A percentile compares a stretch with the other conserved stretches of the same genome.
phyloP scores from a whole-genome alignment of 1,284 basidiomycete genomes.

The Trametes hirsuta region DNA sequence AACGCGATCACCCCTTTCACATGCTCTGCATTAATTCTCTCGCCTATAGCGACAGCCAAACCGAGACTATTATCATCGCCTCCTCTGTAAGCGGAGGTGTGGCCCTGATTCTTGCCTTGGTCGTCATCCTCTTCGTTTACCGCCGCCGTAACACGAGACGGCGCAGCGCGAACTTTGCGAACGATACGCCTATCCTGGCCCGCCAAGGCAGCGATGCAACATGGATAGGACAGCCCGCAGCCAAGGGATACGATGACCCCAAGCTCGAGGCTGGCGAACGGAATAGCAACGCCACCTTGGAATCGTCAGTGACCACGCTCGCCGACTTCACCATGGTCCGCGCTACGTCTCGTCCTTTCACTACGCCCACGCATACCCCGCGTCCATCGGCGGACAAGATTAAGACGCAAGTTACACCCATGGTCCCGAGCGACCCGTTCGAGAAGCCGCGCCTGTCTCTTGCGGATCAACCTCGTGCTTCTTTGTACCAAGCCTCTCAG shows the following conservation, averaged over 20 bases:
- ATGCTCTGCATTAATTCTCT: too few species aligned
- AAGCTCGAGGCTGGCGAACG: conserved; percentile 18
- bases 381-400: conserved; percentile 20
- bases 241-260: conserved; percentile 10
- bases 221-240: conserved; percentile 14
- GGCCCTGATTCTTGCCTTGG: conserved; percentile 13
- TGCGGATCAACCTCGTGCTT: conserved; percentile 1
- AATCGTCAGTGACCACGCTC: conserved; percentile 16
- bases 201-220: conserved; percentile 18
- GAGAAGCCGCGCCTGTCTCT: conserved; percentile 14
- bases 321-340: conserved; percentile 6
- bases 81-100: conserved; percentile 22
- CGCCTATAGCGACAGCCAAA: neutral
- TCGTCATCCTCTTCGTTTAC: conserved; percentile 20
- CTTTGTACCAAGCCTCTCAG: conserved; percentile 8
- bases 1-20: neutral
- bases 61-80: conserved; percentile 23
- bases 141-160: conserved; percentile 18
- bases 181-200: neutral
- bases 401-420: conserved; percentile 7
- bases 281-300: conserved; percentile 16
- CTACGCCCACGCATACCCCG: conserved; percentile 15
- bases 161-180: conserved; percentile 2
- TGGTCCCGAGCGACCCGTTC: conserved; percentile 20
- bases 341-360: conserved; percentile 15